A percentile compares a stretch with the other conserved stretches of the same genome.
Evolutionary conservation across 139 green algal genomes (phyloP).

Genomic region (Chloropicon primus): DNA sequence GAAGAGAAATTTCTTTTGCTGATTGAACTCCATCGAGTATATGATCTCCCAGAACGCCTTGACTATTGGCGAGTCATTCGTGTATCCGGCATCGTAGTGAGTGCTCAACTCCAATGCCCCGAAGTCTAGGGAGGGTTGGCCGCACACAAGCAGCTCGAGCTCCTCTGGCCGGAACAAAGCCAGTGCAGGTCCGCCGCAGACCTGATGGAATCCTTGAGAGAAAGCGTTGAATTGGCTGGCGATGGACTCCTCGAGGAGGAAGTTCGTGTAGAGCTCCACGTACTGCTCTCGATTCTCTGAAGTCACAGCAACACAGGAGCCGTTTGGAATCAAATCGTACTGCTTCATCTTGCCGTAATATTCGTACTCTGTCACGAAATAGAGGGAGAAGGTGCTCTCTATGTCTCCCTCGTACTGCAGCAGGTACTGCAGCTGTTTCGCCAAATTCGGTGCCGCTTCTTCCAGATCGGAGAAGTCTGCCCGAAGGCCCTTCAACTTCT

Average conservation of each 20-base stretch:
- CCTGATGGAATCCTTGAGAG: neutral
- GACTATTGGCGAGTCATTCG: neutral
- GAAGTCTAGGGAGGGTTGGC: conserved; percentile 81
- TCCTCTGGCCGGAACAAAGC: conserved; percentile 75
- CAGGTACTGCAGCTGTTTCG: conserved; percentile 26
- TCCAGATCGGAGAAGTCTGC: conserved; percentile 63
- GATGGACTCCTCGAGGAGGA: neutral
- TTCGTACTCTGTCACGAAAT: conserved; percentile 57
- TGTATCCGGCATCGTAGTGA: conserved; percentile 82
- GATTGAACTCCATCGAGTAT: conserved; percentile 4
- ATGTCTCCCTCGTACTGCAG: conserved; percentile 52
- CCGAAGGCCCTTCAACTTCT: conserved; percentile 68
- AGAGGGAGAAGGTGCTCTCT: conserved; percentile 70
- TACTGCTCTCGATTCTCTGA: conserved; percentile 76
- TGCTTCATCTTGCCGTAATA: conserved; percentile 40
- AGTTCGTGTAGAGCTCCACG: conserved; percentile 24
- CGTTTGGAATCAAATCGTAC: conserved; percentile 44
- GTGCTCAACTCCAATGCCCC: conserved; percentile 53
- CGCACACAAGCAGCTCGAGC: conserved; percentile 77
- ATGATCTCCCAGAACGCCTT: conserved; percentile 10
- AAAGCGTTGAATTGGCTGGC: conserved; percentile 4
- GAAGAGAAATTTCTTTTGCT: conserved; percentile 19
- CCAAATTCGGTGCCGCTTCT: conserved; percentile 69
- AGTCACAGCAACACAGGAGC: conserved; percentile 54
- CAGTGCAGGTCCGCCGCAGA: conserved; percentile 55